Base-by-base conservation (phyloP, 1,284 basidiomycete species). In the Paramarasmius palmivorus region DNA sequence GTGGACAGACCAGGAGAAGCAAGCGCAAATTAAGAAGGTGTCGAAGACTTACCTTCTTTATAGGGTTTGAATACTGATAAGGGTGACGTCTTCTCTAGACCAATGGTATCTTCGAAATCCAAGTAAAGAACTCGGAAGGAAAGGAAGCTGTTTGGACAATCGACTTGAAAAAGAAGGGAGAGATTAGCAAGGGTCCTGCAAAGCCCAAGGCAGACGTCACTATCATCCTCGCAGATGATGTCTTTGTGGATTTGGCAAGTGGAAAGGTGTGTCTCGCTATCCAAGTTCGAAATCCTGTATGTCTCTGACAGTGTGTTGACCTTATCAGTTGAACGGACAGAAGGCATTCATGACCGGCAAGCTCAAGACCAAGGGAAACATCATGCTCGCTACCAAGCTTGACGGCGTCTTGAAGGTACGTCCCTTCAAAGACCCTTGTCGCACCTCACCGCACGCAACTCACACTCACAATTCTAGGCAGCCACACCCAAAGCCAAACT, bases 281-380 rank as follows among this genome's bases (percentile, higher is more conserved):
- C 25, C n/a, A 8, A 45, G 37, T 49, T 49, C 39, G 29, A 32
- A 26, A 14, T 32, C 5, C 26, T n/a, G n/a, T n/a, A 26, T 19
- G 22, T 35, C 39, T 23, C 19, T 48, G 42, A 42, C 29, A 9
- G 20, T 34, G 34, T 29, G 49, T 20, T 39, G 38, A 49, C 7
- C 4, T 23, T 47, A 57, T 3, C 58, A 89, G 88, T 73, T 87
- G 29, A 88, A 92, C 63, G 93, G 92, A 8, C 95, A 97, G 71
- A 95, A 93, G 70, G 93, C 92, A 20, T 95, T 94, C 77, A 93
- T 95, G 90, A 92, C 90, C 14, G 93, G 94, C 19, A 91, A 92
- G 67, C 81, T 96, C 56, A 90, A 90, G 79, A 88, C 88, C 15
- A 88, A 83, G 68, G 90, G 90, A 48, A 93, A 93, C 71, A 85